Evolutionary conservation across 768 basidiomycete species (phyloP).

Genomic region (Tricholoma sp.): DNA sequence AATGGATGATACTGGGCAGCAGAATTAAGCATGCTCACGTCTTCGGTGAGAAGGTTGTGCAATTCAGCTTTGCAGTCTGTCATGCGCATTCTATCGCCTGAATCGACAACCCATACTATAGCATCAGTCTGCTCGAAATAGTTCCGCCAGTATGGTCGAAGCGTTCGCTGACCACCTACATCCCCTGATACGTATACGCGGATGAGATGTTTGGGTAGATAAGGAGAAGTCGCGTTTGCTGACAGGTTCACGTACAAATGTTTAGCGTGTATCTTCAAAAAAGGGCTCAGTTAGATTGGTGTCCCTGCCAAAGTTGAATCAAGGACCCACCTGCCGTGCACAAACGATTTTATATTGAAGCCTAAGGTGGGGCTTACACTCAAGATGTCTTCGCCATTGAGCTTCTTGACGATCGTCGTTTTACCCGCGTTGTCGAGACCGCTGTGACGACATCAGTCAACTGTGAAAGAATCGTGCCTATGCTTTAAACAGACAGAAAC

Average conservation of each 20-base stretch:
- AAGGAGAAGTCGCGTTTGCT: neutral
- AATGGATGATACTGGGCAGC: neutral
- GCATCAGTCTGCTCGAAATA: conserved; percentile 99
- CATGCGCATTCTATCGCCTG: conserved; percentile 86
- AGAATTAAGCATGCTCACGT: conserved; percentile 50
- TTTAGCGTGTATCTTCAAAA: conserved; percentile 64
- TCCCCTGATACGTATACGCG: conserved; percentile 62
- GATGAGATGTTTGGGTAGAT: neutral
- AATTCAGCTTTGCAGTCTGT: conserved; percentile 86
- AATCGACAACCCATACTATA: conserved; percentile 98
- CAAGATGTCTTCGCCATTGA: conserved; percentile 88
- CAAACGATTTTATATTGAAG: conserved; percentile 98
- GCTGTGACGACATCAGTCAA: conserved; percentile 35
- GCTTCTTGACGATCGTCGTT: conserved; percentile 94
- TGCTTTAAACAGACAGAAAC: conserved; percentile 54
- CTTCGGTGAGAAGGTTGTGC: conserved; percentile 81
- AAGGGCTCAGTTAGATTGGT: conserved; percentile 11
- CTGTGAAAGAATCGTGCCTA: conserved; percentile 3
- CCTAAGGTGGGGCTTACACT: conserved; percentile 91
- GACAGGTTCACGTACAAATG: conserved; percentile 50
- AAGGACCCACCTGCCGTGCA: conserved; percentile 74
- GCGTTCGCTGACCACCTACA: conserved; percentile 92
- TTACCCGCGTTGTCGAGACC: conserved; percentile 99
- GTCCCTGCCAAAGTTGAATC: conserved; percentile 15
- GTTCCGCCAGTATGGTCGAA: conserved; percentile 97